These are phyloP conservation scores for Rhazya stricta DNA, from an alignment of 257 asterid species.

Conservation along the genomic window DNA sequence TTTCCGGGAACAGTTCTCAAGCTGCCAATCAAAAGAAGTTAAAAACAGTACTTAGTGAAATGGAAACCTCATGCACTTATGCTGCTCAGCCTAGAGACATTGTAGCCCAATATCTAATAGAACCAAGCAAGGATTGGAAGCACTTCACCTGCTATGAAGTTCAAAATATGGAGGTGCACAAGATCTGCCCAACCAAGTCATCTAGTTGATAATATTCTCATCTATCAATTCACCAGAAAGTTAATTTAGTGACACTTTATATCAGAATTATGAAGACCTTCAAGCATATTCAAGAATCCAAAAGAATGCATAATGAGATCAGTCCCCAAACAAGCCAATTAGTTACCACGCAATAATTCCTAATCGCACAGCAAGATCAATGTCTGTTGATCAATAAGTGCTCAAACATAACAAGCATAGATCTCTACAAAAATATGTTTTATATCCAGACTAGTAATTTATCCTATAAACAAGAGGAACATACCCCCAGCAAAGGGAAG, in stretches of 20 bases:
- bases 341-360: conserved; percentile 15
- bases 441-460: not conserved
- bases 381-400: not conserved
- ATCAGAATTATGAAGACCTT: conserved; percentile 30
- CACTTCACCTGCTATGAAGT: conserved; percentile 59
- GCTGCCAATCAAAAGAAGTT: conserved; percentile 12
- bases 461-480: conserved; percentile 27
- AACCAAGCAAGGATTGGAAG: conserved; percentile 24
- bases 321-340: not conserved
- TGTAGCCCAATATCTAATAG: conserved; percentile 15
- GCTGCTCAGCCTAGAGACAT: conserved; percentile 18
- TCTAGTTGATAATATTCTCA: conserved; percentile 59
- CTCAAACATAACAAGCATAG: not conserved
- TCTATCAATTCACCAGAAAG: conserved; percentile 79
- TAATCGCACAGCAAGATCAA: not conserved
- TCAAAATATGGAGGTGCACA: conserved; percentile 55
- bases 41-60: not conserved
- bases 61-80: conserved; percentile 1
- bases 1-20: conserved; percentile 10
- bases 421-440: conserved; percentile 14
- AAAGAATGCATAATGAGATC: conserved; percentile 2
- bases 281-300: conserved; percentile 29
- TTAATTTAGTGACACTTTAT: conserved; percentile 42
- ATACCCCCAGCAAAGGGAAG: conserved; percentile 53
- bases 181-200: conserved; percentile 81